Evolutionary conservation across 1,284 basidiomycete species (phyloP).

Genomic region (Sphagnurus paluster): DNA sequence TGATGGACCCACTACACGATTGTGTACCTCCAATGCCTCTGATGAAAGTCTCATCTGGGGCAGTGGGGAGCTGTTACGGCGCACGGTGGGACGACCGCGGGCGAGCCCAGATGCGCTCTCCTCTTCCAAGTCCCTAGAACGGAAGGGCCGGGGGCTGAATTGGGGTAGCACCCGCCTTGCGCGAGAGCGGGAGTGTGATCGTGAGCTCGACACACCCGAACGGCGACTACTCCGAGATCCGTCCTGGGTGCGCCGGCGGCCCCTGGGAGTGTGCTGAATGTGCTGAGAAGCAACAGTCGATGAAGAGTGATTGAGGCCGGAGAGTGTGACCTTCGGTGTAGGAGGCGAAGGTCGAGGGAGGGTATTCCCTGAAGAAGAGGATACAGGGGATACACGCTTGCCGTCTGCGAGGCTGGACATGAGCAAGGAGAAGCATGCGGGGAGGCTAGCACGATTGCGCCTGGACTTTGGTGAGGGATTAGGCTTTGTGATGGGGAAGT

Average conservation of each 20-base stretch:
- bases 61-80: conserved; percentile 53
- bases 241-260: conserved; percentile 44
- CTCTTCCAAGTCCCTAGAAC: conserved; percentile 28
- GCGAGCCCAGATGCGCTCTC: conserved; percentile 30
- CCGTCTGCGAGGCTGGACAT: conserved; percentile 39
- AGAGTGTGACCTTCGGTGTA: conserved; percentile 49
- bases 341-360: conserved; percentile 54
- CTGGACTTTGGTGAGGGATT: conserved; percentile 44
- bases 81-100: conserved; percentile 45
- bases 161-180: conserved; percentile 25
- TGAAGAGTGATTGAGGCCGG: conserved; percentile 21
- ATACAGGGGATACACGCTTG: conserved; percentile 40
- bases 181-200: conserved; percentile 36
- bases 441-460: conserved; percentile 71
- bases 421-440: conserved; percentile 74
- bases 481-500: conserved; percentile 24
- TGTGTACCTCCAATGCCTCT: conserved; percentile 23
- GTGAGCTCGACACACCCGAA: conserved; percentile 28
- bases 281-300: conserved; percentile 20
- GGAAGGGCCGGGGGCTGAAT: conserved; percentile 23
- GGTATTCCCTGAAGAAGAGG: conserved; percentile 50
- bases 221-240: conserved; percentile 31
- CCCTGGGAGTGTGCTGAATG: conserved; percentile 45
- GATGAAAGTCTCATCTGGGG: conserved; percentile 39
- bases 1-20: conserved; percentile 20